Percentiles rank a stretch among this genome's conserved stretches.
These are phyloP conservation scores for Fraxinus latifolia DNA, from an alignment of 305 asterid genomes.

Conservation along the genomic window DNA sequence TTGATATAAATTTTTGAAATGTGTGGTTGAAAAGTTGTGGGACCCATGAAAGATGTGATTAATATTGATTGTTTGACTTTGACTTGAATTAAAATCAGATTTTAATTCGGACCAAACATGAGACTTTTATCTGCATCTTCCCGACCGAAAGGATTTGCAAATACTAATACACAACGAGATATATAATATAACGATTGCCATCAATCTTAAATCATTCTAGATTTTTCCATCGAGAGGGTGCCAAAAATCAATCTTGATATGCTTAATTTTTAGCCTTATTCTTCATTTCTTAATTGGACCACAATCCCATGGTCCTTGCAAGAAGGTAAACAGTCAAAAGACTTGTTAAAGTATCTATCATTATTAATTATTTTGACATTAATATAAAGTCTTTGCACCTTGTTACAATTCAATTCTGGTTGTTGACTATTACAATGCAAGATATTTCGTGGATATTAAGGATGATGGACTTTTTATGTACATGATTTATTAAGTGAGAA, in stretches of 20 bases:
- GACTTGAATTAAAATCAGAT: no score
- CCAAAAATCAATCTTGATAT: not conserved
- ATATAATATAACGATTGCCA: not conserved
- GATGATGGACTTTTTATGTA: not conserved
- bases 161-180: not conserved
- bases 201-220: not conserved
- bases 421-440: not conserved
- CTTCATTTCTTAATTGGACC: not conserved
- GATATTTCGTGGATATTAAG: not conserved
- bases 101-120: no score
- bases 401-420: not conserved
- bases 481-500: not conserved
- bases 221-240: not conserved
- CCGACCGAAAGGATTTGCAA: not conserved
- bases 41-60: no score
- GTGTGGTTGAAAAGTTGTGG: no score
- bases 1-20: no score
- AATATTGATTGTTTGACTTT: no score
- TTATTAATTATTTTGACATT: not conserved
- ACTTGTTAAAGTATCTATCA: not conserved
- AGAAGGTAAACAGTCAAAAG: not conserved
- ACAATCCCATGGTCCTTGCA: not conserved
- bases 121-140: not conserved
- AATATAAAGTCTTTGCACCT: not conserved
- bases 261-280: not conserved